Evolutionary conservation across 441 rosid genomes (phyloP).

Genomic region (Dalechampia spathulata): DNA sequence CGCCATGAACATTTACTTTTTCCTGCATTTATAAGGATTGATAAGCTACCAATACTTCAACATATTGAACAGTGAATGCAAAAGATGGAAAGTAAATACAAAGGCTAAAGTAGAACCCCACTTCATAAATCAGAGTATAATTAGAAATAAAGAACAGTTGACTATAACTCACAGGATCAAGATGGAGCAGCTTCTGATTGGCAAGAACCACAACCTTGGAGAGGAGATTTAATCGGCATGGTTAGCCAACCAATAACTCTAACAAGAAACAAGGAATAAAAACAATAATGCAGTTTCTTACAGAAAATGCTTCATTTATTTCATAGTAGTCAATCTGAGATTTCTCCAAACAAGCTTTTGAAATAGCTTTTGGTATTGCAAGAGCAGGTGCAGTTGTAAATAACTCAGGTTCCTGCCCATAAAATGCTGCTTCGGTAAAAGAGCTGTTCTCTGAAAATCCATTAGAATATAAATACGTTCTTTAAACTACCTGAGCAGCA

Average conservation of each 20-base stretch:
- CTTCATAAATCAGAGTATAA: background rate
- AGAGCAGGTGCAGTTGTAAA: constrained; percentile 94
- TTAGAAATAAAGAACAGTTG: background rate
- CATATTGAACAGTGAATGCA: constrained; percentile 1
- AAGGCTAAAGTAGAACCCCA: background rate
- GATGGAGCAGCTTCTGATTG: constrained; percentile 71
- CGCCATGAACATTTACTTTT: constrained; percentile 82
- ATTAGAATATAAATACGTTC: background rate
- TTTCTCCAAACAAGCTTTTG: constrained; percentile 66
- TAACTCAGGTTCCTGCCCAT: constrained; percentile 70
- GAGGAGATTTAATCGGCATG: constrained; percentile 9
- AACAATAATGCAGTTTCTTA: constrained; percentile 33
- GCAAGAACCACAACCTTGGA: constrained; percentile 96
- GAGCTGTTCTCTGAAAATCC: background rate
- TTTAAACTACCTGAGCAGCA: constrained; percentile 78
- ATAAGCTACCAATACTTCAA: background rate
- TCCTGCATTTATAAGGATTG: constrained; percentile 40
- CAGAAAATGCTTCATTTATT: constrained; percentile 97
- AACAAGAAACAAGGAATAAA: background rate
- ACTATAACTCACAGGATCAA: constrained; percentile 54
- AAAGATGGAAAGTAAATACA: constrained; percentile 2
- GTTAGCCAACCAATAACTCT: constrained; percentile 3
- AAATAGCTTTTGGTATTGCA: constrained; percentile 76
- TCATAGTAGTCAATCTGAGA: constrained; percentile 84
- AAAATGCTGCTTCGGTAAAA: background rate